Evolutionary conservation across 1,284 basidiomycete genomes (phyloP).

Genomic region (Entoloma clypeatum): DNA sequence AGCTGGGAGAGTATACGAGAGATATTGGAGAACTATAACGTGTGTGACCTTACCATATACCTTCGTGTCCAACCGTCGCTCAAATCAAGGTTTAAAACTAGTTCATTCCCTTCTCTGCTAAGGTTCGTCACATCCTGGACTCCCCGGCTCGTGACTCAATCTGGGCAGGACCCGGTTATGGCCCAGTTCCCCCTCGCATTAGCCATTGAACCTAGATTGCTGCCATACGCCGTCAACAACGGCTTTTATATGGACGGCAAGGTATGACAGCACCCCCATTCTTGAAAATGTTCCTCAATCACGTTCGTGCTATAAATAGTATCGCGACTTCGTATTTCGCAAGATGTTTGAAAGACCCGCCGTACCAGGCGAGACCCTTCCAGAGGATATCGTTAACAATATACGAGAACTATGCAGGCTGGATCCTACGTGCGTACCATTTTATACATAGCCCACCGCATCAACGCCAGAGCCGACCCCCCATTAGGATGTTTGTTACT

Average conservation of each 20-base stretch:
- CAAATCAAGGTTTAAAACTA: constrained; percentile 26
- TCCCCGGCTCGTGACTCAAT: constrained; percentile 10
- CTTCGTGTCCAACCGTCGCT: constrained; percentile 2
- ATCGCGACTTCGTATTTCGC: constrained; percentile 76
- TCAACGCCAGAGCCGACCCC: constrained; percentile 4
- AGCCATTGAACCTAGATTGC: constrained; percentile 68
- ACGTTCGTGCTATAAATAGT: constrained; percentile 36
- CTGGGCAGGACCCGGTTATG: constrained; percentile 65
- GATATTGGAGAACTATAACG: constrained; percentile 66
- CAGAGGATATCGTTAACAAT: constrained; percentile 62
- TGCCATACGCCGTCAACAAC: constrained; percentile 65
- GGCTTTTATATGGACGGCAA: constrained; percentile 74
- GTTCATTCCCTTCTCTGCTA: constrained; percentile 74
- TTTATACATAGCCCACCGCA: constrained; percentile 1
- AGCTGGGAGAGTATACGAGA: constrained; percentile 61
- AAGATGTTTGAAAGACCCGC: constrained; percentile 72
- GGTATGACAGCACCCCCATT: constrained; percentile 33
- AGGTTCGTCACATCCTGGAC: constrained; percentile 36
- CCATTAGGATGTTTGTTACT: constrained; percentile 67
- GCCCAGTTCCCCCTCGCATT: constrained; percentile 69
- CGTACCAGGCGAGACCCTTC: constrained; percentile 44
- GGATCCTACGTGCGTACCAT: constrained; percentile 52
- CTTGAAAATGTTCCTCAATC: constrained; percentile 7
- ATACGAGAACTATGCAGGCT: constrained; percentile 64
- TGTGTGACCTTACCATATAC: constrained; percentile 29